Evolutionary conservation across 768 basidiomycete species (phyloP).

Genomic region (Rickenella mellea): DNA sequence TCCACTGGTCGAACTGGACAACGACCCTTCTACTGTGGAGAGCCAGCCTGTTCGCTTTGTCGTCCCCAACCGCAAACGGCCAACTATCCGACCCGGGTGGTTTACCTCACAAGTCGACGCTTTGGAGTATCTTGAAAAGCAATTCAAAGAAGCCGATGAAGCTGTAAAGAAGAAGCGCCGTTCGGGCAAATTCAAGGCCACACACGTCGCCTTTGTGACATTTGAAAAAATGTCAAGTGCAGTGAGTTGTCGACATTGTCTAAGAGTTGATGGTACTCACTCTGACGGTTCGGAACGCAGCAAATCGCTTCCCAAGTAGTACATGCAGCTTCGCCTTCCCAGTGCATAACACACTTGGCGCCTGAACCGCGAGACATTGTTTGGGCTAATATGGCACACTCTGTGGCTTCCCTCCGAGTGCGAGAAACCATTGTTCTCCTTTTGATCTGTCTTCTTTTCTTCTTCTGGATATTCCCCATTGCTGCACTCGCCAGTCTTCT

Average conservation of each 20-base stretch:
- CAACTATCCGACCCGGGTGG: constrained; percentile 68
- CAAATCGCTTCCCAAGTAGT: constrained; percentile 87
- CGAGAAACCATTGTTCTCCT: constrained; percentile 66
- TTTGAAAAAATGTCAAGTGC: constrained; percentile 94
- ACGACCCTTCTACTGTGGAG: constrained; percentile 43
- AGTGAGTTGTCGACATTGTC: constrained; percentile 33
- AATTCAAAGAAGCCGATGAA: constrained; percentile 78
- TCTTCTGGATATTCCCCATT: constrained; percentile 91
- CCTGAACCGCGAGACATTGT: constrained; percentile 95
- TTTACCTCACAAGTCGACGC: constrained; percentile 78
- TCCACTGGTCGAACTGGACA: constrained; percentile 28
- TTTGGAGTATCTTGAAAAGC: constrained; percentile 74
- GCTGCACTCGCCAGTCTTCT: constrained; percentile 78
- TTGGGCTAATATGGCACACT: constrained; percentile 82
- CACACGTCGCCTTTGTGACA: constrained; percentile 86
- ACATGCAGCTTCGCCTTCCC: constrained; percentile 58
- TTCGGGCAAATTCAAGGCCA: constrained; percentile 68
- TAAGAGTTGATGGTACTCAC: neutral
- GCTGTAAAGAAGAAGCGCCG: constrained; percentile 66
- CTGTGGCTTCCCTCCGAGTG: constrained; percentile 43
- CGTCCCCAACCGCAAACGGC: constrained; percentile 65
- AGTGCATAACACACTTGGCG: constrained; percentile 63
- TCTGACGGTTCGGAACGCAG: constrained; percentile 21
- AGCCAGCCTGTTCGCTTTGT: constrained; percentile 50
- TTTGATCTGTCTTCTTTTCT: constrained; percentile 64